Percentiles rank a stretch among this genome's conserved stretches.
Evolutionary conservation across 164 flowering plant species (phyloP).

Genomic region (Aristolochia californica): DNA sequence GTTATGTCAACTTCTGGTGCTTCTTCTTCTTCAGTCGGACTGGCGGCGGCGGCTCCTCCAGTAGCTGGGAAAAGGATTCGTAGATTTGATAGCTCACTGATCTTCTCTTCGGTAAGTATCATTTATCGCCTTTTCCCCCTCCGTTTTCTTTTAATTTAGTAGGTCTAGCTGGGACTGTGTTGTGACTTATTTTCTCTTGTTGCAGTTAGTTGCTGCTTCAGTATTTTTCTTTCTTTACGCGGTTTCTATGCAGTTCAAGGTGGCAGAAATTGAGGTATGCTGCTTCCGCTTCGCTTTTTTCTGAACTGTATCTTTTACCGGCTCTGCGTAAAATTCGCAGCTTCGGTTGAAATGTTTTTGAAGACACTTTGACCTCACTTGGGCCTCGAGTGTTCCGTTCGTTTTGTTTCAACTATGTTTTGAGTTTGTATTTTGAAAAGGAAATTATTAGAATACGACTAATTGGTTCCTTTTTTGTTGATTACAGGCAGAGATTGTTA

Average conservation of each 20-base stretch:
- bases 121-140: background rate
- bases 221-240: constrained; percentile 27
- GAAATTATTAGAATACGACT: no score
- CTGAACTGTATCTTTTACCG: no score
- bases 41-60: constrained; percentile 5
- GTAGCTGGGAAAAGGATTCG: constrained; percentile 9
- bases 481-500: constrained; percentile 54
- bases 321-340: no score
- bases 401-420: no score
- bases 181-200: constrained; percentile 8
- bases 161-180: background rate
- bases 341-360: no score
- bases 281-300: background rate
- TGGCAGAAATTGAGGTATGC: constrained; percentile 46
- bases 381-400: no score
- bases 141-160: background rate
- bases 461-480: constrained; percentile 2
- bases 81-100: constrained; percentile 12
- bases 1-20: constrained; percentile 15
- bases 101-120: constrained; percentile 25
- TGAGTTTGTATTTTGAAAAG: no score
- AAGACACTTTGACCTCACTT: background rate
- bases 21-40: constrained; percentile 3
- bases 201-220: constrained; percentile 48
- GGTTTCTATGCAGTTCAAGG: constrained; percentile 26